Base-by-base conservation (phyloP, 345 rosid genomes). In the Punica granatum region DNA sequence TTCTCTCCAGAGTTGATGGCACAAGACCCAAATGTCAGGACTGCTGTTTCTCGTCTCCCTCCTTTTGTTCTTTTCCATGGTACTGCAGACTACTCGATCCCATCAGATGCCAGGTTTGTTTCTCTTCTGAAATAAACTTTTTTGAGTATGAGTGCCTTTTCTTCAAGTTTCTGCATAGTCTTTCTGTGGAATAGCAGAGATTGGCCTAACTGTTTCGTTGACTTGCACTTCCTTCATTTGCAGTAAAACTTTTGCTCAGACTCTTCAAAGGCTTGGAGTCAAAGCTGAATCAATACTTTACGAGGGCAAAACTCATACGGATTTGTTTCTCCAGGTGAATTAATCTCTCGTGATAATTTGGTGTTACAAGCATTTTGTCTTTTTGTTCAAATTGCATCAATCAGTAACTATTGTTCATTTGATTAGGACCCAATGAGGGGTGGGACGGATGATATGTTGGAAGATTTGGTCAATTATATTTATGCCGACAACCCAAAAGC, bases 391-490 rank as follows among this genome's bases (percentile, higher is more conserved):
- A 36, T 63, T 13, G 30, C 33, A 63, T 21, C 14, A 16, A 26
- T 63, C 14, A 7, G 16, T 39, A 14, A 56, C 32, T 56, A 11
- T 25, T 39, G 35, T 11, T 35, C 13, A 53, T 14, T 26, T 4
- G n/a, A 13, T 13, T 79, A 94, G 99, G 99, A 91, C 82, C 99
- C 98, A 19, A 89, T 94, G 99, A 86, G 99, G 76, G 99, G 99
- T 35, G 99, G 97, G 19, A 80, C 44, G 69, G 99, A 94, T 72
- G 83, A 80, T 53, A 76, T 94, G 93, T 86, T 89, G 70, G 96
- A 91, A 84, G 98, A 86, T 72, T 61, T 91, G 28, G 89, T 91
- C 44, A 72, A 84, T 58, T 77, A 81, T 59, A 72, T 94, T 74
- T 78, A 89, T 70, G 89, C 82, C 44, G 83, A 70, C 53, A 83